Percentiles rank a stretch among this genome's conserved stretches.
phyloP scores from a whole-genome alignment of 2,329 filamentous ascomycete genomes.

The Didymella lethalis region DNA sequence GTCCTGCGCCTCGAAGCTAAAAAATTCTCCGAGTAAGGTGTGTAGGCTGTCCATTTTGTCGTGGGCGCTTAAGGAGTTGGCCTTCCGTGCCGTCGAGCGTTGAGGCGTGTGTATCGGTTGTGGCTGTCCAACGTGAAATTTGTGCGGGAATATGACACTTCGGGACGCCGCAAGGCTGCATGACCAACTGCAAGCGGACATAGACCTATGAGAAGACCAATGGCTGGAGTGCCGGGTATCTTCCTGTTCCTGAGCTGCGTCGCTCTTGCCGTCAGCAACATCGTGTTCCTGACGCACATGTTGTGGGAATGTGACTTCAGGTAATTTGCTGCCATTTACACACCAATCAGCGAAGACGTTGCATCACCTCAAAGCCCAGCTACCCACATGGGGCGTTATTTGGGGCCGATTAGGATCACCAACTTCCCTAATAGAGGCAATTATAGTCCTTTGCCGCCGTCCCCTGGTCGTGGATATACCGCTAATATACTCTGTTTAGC shows the following conservation, averaged over 20 bases:
- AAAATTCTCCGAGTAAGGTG: conserved; percentile 19
- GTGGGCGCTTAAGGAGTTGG: conserved; percentile 42
- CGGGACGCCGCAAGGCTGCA: conserved; percentile 37
- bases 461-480: conserved; percentile 26
- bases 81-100: conserved; percentile 44
- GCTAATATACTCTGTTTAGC: conserved; percentile 32
- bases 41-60: conserved; percentile 34
- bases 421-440: conserved; percentile 23
- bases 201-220: conserved; percentile 17
- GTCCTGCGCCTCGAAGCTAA: conserved; percentile 18
- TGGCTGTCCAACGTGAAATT: conserved; percentile 41
- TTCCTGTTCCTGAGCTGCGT: conserved; percentile 25
- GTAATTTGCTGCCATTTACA: conserved; percentile 16
- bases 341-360: conserved; percentile 11
- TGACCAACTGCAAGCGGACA: conserved; percentile 29
- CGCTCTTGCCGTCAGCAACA: conserved; percentile 18
- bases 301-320: conserved; percentile 7
- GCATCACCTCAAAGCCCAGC: conserved; percentile 2
- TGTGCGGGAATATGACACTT: conserved; percentile 27
- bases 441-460: conserved; percentile 39
- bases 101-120: conserved; percentile 38
- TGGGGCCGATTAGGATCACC: conserved; percentile 23
- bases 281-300: conserved; percentile 17
- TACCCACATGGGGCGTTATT: conserved; percentile 31
- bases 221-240: conserved; percentile 25